Percentiles rank a stretch among this genome's conserved stretches.
Conservation (phyloP, 495 filamentous ascomycete genomes). For the Trichoderma gamsii region DNA sequence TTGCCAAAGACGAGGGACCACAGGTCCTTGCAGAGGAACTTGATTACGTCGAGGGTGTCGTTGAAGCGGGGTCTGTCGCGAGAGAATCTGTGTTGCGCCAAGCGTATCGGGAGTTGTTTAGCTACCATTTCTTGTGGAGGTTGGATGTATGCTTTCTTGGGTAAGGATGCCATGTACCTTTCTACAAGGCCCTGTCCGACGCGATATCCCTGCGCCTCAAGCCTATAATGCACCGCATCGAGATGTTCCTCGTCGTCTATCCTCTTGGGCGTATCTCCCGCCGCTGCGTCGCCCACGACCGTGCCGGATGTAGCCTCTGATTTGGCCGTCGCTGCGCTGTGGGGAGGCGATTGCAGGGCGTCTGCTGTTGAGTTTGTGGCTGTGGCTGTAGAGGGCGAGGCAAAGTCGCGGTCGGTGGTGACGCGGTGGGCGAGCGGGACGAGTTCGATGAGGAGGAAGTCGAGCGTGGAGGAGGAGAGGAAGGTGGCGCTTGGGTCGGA, state of each 20-base stretch:
- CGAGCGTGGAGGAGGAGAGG: constrained; percentile 74
- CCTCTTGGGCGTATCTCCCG: constrained; percentile 14
- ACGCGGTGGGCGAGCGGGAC: constrained; percentile 90
- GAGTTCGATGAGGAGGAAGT: constrained; percentile 91
- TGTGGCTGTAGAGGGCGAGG: constrained; percentile 20
- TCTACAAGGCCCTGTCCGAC: constrained; percentile 92
- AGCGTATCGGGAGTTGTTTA: neutral
- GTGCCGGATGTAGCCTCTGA: constrained; percentile 13
- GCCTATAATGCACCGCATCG: constrained; percentile 74
- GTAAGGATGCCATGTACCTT: too few relatives aligned
- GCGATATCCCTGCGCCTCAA: constrained; percentile 84
- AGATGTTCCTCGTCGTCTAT: constrained; percentile 67
- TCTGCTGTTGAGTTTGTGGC: neutral
- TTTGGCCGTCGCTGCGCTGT: neutral
- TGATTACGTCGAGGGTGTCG: constrained; percentile 86
- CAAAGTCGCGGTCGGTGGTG: constrained; percentile 48
- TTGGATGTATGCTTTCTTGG: too few relatives aligned
- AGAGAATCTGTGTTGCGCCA: constrained; percentile 61
- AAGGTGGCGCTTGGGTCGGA: constrained; percentile 73
- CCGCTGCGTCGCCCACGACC: constrained; percentile 14
- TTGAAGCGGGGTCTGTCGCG: constrained; percentile 79
- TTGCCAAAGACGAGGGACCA: constrained; percentile 93
- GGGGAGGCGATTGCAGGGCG: neutral
- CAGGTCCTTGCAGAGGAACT: constrained; percentile 96
- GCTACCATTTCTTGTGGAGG: too few relatives aligned